Evolutionary conservation across 345 rosid genomes (phyloP), one percentile per base, ranked within the genome.

Genomic region (Camelina laxa): DNA sequence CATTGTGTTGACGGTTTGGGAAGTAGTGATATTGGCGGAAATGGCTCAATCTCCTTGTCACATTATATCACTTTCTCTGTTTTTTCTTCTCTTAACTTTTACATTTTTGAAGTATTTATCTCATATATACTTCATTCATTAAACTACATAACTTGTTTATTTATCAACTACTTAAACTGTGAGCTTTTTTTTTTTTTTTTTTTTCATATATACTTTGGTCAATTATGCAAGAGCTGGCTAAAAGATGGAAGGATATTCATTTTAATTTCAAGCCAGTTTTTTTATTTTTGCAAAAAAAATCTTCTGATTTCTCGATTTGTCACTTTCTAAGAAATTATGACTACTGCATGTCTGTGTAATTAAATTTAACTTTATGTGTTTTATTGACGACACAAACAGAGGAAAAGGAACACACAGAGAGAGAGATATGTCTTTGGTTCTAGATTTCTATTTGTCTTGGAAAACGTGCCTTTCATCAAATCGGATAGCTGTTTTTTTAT

Each of bases 1-100:
- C 30, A 3, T 0, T 17, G 54, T 75, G 73, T 75, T 67, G 30
- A 65, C 48, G 20, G 41, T 65, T n/a, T 47, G 77, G 59, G 50
- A 74, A 65, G 49, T n/a, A 66, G 79, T 75, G 79, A 54, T 75
- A 60, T 75, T 75, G 79, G 79, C 69, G 42, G 17, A 75, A 27
- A 75, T 39, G 79, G 79, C 79, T 75, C 79, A 75, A 75, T 67
- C 68, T 59, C 57, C n/a, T 74, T 59, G 65, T 65, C 58, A 35
- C 50, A 65, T 65, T 56, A 27, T 33, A 65, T 74, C 60, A 45
- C 41, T 49, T 47, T 57, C 27, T 10, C 5, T 50, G 15, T 50
- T 19, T 27, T 24, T 49, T 19, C 11, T 49, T 50, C 24, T 50
- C 56, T 20, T 50, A 16, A n/a, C 1, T 56, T 48, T 60, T 48